Conservation (phyloP, 2,329 filamentous ascomycete genomes). For the Phialophora chinensis region DNA sequence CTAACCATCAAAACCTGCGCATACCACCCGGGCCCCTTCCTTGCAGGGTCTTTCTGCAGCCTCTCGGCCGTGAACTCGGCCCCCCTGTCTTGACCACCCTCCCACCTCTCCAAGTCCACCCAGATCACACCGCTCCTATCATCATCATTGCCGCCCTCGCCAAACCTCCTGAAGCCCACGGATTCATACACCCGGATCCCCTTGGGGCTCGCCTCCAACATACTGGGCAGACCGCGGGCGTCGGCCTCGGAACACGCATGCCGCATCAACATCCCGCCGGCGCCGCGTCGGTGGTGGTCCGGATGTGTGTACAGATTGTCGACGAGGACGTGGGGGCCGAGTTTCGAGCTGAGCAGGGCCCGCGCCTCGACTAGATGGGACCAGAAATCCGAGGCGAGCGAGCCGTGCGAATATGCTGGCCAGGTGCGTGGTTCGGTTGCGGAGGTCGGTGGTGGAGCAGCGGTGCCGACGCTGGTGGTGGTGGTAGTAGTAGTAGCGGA, state of each 20-base stretch:
- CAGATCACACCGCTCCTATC: constrained; percentile 13
- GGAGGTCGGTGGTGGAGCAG: background rate
- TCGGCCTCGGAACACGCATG: constrained; percentile 24
- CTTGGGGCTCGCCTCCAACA: constrained; percentile 28
- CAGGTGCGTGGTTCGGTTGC: constrained; percentile 12
- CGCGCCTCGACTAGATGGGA: constrained; percentile 12
- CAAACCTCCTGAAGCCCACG: constrained; percentile 18
- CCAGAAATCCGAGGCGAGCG: constrained; percentile 19
- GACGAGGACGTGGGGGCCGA: constrained; percentile 25
- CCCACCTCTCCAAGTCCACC: constrained; percentile 28
- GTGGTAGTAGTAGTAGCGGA: background rate
- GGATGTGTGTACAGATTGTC: constrained; percentile 31
- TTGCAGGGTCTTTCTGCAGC: background rate
- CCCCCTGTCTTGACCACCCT: constrained; percentile 22
- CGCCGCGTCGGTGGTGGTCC: constrained; percentile 27
- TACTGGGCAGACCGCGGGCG: constrained; percentile 11
- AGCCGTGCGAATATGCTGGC: constrained; percentile 11
- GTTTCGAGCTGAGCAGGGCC: background rate
- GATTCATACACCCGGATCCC: constrained; percentile 26
- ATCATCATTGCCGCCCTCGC: background rate
- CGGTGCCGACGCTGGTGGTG: background rate
- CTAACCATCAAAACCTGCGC: constrained; percentile 26
- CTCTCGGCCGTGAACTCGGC: constrained; percentile 20
- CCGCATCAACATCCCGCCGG: constrained; percentile 25
- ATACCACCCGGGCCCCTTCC: constrained; percentile 19